Conservation (phyloP, 345 rosid genomes). For the Turnera subulata region DNA sequence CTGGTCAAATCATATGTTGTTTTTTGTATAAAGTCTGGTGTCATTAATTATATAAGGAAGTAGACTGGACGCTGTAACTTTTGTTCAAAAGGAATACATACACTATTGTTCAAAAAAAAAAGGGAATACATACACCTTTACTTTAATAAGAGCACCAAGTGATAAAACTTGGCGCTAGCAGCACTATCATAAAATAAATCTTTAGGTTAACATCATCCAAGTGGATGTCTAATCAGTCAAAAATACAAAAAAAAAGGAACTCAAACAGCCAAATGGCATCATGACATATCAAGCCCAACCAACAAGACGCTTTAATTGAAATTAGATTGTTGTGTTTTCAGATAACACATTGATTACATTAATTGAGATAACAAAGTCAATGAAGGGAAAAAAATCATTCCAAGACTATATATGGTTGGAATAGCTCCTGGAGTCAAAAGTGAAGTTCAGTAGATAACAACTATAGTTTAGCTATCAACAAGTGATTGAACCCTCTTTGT, state of each 20-base stretch:
- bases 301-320: slow-evolving; percentile 1
- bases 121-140: no score
- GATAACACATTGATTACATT: no score
- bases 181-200: no score
- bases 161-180: no score
- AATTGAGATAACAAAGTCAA: slow-evolving; percentile 1
- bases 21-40: background rate
- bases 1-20: background rate
- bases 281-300: slow-evolving; percentile 10
- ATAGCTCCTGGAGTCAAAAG: slow-evolving; percentile 11
- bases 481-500: slow-evolving; percentile 12
- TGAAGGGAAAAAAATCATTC: slow-evolving; percentile 3
- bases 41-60: slow-evolving; percentile 13
- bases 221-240: slow-evolving; percentile 22
- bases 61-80: slow-evolving; percentile 14
- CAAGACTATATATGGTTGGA: background rate
- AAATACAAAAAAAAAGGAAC: background rate
- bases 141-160: no score
- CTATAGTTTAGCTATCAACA: slow-evolving; percentile 2
- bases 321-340: background rate
- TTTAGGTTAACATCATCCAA: slow-evolving; percentile 4
- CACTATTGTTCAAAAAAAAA: no score
- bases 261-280: background rate
- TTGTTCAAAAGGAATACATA: slow-evolving; percentile 12
- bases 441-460: background rate